Percentiles rank a stretch among this genome's conserved stretches.
Evolutionary conservation across 768 basidiomycete genomes (phyloP).

Genomic region (Pleurotus sapidus): DNA sequence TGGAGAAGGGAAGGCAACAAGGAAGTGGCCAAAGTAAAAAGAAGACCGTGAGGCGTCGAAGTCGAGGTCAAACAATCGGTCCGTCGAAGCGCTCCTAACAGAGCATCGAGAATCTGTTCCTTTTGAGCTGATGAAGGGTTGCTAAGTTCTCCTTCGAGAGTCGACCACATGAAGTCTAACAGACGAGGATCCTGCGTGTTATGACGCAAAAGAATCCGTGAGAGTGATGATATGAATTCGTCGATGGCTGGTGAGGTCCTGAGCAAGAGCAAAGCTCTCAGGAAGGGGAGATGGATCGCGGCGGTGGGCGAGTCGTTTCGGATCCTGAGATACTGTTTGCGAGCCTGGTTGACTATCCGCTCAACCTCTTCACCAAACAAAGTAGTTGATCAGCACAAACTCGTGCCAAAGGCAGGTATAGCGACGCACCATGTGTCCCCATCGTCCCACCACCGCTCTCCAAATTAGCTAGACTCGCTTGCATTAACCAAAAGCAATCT

Average conservation of each 20-base stretch:
- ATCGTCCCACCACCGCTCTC: background rate
- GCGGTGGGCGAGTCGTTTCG: constrained; percentile 31
- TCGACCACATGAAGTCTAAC: constrained; percentile 38
- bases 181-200: constrained; percentile 30
- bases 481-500: constrained; percentile 66
- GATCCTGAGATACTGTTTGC: constrained; percentile 37
- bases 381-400: background rate
- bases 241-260: constrained; percentile 22
- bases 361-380: background rate
- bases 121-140: constrained; percentile 25
- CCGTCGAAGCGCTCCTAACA: constrained; percentile 29
- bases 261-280: constrained; percentile 34
- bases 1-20: constrained; percentile 20
- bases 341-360: constrained; percentile 24
- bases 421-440: background rate
- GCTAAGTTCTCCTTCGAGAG: constrained; percentile 26
- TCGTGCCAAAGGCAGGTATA: background rate
- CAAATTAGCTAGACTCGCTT: constrained; percentile 32
- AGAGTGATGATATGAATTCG: constrained; percentile 33
- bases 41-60: constrained; percentile 12
- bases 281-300: constrained; percentile 46
- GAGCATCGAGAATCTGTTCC: constrained; percentile 28
- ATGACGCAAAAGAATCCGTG: constrained; percentile 29
- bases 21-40: constrained; percentile 16
- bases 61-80: background rate